Conservation (phyloP, 768 basidiomycete genomes). For the Mycena amicta region DNA sequence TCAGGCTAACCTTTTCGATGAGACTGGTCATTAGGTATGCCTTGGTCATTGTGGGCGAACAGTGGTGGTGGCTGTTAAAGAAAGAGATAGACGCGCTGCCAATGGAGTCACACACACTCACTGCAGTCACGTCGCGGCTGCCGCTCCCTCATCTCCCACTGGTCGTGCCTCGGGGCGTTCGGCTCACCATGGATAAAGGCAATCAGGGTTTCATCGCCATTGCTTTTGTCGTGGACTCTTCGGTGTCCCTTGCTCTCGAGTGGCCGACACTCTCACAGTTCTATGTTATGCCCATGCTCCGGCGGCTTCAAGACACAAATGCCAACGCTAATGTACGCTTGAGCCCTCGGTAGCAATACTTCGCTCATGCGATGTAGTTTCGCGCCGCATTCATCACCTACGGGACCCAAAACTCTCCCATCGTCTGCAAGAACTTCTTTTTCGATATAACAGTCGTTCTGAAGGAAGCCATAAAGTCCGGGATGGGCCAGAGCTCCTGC, state of each 20-base stretch:
- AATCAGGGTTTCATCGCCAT: constrained; percentile 44
- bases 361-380: constrained; percentile 23
- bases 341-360: neutral
- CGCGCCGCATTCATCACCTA: constrained; percentile 63
- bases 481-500: constrained; percentile 57
- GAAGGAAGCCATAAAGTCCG: constrained; percentile 48
- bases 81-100: neutral
- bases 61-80: neutral
- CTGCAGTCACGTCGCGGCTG: neutral
- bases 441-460: constrained; percentile 46
- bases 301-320: constrained; percentile 50
- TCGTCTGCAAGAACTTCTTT: constrained; percentile 64
- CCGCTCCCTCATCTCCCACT: neutral
- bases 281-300: constrained; percentile 55
- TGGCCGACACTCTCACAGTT: constrained; percentile 50
- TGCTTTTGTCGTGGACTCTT: constrained; percentile 64
- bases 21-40: constrained; percentile 83
- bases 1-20: constrained; percentile 67
- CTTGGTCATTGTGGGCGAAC: constrained; percentile 67
- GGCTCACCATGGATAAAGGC: neutral
- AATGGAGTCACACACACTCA: neutral
- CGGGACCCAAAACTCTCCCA: constrained; percentile 59
- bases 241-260: constrained; percentile 52
- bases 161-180: no score
- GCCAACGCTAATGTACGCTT: constrained; percentile 16